Conservation (phyloP, 164 flowering plant genomes). For the Tetracentron sinense region DNA sequence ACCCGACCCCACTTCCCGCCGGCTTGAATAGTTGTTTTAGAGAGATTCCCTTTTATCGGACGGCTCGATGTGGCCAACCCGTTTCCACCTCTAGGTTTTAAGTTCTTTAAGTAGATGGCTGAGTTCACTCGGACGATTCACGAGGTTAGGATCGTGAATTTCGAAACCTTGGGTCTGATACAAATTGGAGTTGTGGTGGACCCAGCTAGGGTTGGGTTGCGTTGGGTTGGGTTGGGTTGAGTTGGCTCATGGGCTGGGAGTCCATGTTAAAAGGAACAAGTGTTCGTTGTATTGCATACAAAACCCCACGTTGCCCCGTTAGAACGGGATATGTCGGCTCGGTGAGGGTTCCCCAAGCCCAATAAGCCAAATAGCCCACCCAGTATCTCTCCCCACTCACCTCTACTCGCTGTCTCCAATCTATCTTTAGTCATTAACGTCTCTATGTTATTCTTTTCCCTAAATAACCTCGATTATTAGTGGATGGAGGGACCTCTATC, state of each 20-base stretch:
- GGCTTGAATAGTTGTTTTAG: too few species aligned
- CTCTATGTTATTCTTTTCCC: too few species aligned
- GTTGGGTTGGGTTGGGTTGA: too few species aligned
- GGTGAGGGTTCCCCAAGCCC: constrained; percentile 21
- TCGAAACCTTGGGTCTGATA: constrained; percentile 2
- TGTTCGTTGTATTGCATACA: constrained; percentile 21
- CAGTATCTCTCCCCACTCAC: background rate
- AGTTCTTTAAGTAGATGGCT: constrained; percentile 11
- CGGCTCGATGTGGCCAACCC: too few species aligned
- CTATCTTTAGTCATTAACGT: too few species aligned
- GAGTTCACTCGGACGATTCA: background rate
- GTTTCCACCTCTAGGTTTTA: too few species aligned
- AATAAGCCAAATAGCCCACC: background rate
- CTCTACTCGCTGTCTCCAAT: too few species aligned
- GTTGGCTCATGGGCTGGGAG: too few species aligned
- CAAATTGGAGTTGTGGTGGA: too few species aligned
- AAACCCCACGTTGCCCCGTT: constrained; percentile 23
- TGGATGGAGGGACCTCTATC: background rate
- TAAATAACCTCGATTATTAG: background rate
- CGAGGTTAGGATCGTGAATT: background rate
- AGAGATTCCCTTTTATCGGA: too few species aligned
- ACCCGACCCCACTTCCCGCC: constrained; percentile 23
- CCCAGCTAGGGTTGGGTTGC: too few species aligned
- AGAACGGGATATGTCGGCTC: constrained; percentile 42
- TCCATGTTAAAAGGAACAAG: constrained; percentile 19